Evolutionary conservation across 2,329 filamentous ascomycete species (phyloP), one percentile per base, ranked within the genome.

Genomic region (Cordyceps tenuipes): DNA sequence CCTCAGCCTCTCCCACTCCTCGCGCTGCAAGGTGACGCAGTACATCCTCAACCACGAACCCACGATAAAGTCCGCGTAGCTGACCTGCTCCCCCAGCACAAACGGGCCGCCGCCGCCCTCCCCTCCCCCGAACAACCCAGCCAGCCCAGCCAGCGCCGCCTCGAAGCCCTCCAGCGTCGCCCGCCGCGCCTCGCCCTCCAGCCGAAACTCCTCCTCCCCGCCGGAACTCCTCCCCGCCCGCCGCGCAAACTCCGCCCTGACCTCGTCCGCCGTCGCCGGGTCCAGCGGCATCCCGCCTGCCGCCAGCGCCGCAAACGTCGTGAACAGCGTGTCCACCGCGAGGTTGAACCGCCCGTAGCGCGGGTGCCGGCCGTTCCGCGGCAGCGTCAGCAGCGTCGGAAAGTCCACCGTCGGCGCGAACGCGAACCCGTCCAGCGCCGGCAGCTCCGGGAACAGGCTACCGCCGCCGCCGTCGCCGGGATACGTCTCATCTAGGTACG

Each of bases 31-130:
- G 1, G 57, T 26, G 12, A 54, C 57, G 29, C 6, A 13, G 15
- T 23, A 53, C 57, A 60, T 31, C 4, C 57, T 41, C 41, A 60
- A 41, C 57, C 57, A 85, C 0, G 71, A 80, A 1, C 81, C 82
- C 0, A 85, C 76, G 39, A 84, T 81, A 0, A 83, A 65, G 65
- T 85, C 83, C 1, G 80, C 81, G 71, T 84, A 83, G 49, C 66
- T 77, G 1, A 75, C 72, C 66, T 64, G 66, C 1, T 63, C 52
- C 0, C 80, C 81, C 2, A 81, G 70, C 1, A 84, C 26, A 53
- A 79, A 84, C 0, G 79, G 78, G 7, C 81, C 80, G 13, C 62
- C 69, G n/a, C n/a, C n/a, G n/a, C 0, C 64, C 34, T 8, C 50
- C 3, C 41, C 19, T 52, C 80, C 73, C 48, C 23, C 61, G 3